Base-by-base conservation (phyloP, 176 grass and related monocot species). In the Oryza brachyantha region DNA sequence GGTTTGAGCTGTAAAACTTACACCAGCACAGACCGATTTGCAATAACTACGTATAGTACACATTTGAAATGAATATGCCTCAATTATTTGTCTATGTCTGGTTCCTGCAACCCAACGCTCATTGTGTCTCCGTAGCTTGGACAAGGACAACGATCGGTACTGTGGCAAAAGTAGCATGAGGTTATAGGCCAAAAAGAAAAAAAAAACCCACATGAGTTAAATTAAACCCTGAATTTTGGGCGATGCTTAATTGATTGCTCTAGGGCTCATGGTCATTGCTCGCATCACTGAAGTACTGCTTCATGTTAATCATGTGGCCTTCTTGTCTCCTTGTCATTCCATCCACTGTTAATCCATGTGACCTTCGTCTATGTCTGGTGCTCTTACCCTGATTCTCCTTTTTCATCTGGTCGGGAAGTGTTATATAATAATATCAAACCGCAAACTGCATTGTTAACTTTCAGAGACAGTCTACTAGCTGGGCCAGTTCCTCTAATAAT, bases 311-410 rank as follows among this genome's bases (percentile, higher is more conserved):
- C 29, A 12, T 54, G 58, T 79, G 70, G 64, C 70, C 40, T 70
- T 25, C 26, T 55, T 77, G 84, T 83, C 80, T 57, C 29, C 61
- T 62, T 60, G 75, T 39, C 70, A 52, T 73, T 73, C 52, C 67
- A 19, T 75, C 27, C 12, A 69, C 86, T 80, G 81, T 80, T 55
- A 75, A 70, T 75, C 70, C 76, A 84, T 74, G 70, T 84, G 69
- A 9, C 21, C 2, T 29, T 32, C 40, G 17, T 75, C 26, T 42
- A 24, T 29, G 2, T 38, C 43, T 59, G 35, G 69, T n/a, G 26
- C 2, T 13, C 31, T 17, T 25, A 42, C 22, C n/a, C 1, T 14
- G n/a, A 0, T 69, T 17, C 40, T 40, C 26, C 24, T 42, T 13
- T 1, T 28, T 46, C 13, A 17, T 16, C 13, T 52, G n/a, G 48